These are phyloP conservation scores for Pholiota conissans DNA, from an alignment of 768 basidiomycete genomes.

Conservation along the genomic window DNA sequence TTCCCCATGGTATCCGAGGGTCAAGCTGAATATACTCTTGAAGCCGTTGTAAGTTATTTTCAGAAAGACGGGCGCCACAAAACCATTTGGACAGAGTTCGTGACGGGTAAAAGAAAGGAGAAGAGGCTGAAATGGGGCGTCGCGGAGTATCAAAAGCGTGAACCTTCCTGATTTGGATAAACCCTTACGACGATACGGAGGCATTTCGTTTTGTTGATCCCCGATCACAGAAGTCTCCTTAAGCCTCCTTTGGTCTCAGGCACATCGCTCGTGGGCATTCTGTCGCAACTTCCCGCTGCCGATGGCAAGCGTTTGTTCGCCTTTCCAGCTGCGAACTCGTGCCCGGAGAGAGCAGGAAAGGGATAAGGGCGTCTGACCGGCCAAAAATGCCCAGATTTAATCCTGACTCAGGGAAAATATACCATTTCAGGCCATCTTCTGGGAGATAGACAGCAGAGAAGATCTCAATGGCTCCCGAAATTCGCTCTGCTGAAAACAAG, in stretches of 20 bases:
- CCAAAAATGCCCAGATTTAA: conserved; percentile 24
- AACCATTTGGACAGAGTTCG: conserved; percentile 29
- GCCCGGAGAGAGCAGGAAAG: background rate
- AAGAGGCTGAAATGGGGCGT: conserved; percentile 17
- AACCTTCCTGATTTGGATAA: conserved; percentile 21
- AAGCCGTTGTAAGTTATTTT: conserved; percentile 23
- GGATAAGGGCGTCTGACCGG: conserved; percentile 8
- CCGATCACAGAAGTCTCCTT: conserved; percentile 53
- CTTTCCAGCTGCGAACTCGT: conserved; percentile 7
- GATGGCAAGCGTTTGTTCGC: conserved; percentile 17
- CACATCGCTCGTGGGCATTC: conserved; percentile 30
- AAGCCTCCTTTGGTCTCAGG: conserved; percentile 25
- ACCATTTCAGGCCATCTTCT: conserved; percentile 10
- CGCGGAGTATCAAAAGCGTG: conserved; percentile 30
- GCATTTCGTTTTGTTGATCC: conserved; percentile 47
- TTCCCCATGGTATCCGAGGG: conserved; percentile 29
- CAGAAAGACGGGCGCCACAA: conserved; percentile 32
- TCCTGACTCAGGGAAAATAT: conserved; percentile 10
- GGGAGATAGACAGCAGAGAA: conserved; percentile 23
- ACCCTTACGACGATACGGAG: conserved; percentile 35
- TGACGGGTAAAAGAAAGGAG: conserved; percentile 20
- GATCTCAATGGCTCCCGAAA: conserved; percentile 15
- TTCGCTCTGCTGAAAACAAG: conserved; percentile 15
- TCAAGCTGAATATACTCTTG: conserved; percentile 16
- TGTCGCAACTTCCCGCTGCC: conserved; percentile 37